Conservation (phyloP, 2,329 filamentous ascomycete genomes). For the Ceratocystis alfenasii region DNA sequence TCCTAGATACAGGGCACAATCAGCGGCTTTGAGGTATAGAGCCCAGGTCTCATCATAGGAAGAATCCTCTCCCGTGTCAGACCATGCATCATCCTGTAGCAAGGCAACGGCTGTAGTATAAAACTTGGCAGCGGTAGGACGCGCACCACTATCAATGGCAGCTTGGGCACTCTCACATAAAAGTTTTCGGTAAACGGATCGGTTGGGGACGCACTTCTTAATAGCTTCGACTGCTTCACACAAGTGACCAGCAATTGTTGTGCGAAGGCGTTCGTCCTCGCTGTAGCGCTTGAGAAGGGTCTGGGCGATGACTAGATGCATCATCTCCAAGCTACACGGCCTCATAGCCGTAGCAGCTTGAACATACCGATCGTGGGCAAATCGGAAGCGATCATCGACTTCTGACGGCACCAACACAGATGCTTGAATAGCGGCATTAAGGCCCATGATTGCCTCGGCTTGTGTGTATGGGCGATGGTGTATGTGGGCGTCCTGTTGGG, state of each 20-base stretch:
- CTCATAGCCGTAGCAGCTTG: slow-evolving; percentile 59
- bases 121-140: slow-evolving; percentile 70
- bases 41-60: slow-evolving; percentile 78
- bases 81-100: slow-evolving; percentile 72
- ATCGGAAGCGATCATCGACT: slow-evolving; percentile 75
- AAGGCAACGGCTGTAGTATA: slow-evolving; percentile 65
- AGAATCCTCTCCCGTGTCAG: slow-evolving; percentile 49
- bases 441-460: slow-evolving; percentile 58
- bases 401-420: slow-evolving; percentile 74
- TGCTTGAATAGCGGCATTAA: slow-evolving; percentile 70
- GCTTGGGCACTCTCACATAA: slow-evolving; percentile 67
- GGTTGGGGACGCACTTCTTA: slow-evolving; percentile 47
- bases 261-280: slow-evolving; percentile 50
- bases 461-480: slow-evolving; percentile 39
- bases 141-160: slow-evolving; percentile 70
- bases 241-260: slow-evolving; percentile 69
- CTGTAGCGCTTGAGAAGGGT: slow-evolving; percentile 62
- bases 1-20: slow-evolving; percentile 70
- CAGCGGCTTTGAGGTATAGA: slow-evolving; percentile 65
- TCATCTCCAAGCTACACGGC: slow-evolving; percentile 58
- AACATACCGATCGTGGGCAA: slow-evolving; percentile 78
- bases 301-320: slow-evolving; percentile 84
- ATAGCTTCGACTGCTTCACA: slow-evolving; percentile 67
- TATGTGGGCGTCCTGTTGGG: slow-evolving; percentile 29
- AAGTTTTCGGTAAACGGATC: slow-evolving; percentile 59